Evolutionary conservation across 805 yeast genomes (phyloP).

Genomic region (Priceomyces melissophilus): DNA sequence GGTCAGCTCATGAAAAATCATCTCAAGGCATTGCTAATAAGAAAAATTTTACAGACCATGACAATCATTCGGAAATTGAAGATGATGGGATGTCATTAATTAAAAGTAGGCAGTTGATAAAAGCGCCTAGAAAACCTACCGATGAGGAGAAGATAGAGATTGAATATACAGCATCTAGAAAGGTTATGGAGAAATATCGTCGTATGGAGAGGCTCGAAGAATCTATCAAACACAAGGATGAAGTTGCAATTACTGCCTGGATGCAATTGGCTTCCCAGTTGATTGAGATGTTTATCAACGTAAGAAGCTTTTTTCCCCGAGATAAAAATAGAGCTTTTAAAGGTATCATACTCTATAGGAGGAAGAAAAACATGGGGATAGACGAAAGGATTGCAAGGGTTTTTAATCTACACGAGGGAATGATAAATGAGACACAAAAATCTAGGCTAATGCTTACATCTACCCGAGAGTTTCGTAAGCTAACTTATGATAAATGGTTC

Average conservation of each 20-base stretch:
- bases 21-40: not conserved
- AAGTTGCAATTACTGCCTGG: constrained; percentile 75
- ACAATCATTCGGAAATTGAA: constrained; percentile 1
- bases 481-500: constrained; percentile 80
- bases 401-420: constrained; percentile 60
- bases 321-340: constrained; percentile 69
- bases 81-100: constrained; percentile 16
- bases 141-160: constrained; percentile 50
- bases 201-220: constrained; percentile 50
- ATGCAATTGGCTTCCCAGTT: constrained; percentile 77
- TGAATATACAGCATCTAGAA: constrained; percentile 56
- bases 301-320: constrained; percentile 72
- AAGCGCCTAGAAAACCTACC: constrained; percentile 19
- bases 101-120: constrained; percentile 9
- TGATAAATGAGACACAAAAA: constrained; percentile 24
- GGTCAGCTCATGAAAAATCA: constrained; percentile 12
- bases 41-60: not conserved
- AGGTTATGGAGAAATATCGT: constrained; percentile 53
- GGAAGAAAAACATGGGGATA: constrained; percentile 59
- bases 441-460: constrained; percentile 42
- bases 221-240: constrained; percentile 35
- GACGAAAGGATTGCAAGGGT: constrained; percentile 73
- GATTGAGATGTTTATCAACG: constrained; percentile 76
- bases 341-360: constrained; percentile 61
- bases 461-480: constrained; percentile 65